A percentile compares a stretch with the other conserved stretches of the same genome.
Conservation (phyloP, 805 yeast species). For the Brettanomyces sp. region DNA sequence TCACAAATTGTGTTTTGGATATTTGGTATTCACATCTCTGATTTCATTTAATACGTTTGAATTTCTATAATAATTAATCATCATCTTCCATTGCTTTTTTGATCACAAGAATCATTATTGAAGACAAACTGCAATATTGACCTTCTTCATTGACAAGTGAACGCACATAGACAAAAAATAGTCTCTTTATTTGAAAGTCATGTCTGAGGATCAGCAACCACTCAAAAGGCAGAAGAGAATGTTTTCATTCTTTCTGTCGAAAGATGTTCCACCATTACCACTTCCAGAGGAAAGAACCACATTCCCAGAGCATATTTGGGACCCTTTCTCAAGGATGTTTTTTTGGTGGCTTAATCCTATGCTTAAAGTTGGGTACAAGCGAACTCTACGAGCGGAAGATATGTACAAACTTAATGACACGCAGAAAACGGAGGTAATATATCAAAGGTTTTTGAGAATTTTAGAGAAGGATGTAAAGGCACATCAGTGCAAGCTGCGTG, state of each 20-base stretch:
- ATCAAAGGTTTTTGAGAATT: constrained; percentile 25
- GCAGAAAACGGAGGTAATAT: constrained; percentile 33
- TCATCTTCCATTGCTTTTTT: too few relatives aligned
- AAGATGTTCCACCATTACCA: constrained; percentile 42
- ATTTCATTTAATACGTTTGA: too few relatives aligned
- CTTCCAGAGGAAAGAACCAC: constrained; percentile 37
- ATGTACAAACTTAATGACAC: constrained; percentile 37
- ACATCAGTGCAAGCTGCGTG: background rate
- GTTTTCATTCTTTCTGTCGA: constrained; percentile 41
- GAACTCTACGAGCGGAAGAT: constrained; percentile 61
- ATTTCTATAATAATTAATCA: too few relatives aligned
- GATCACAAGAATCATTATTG: too few relatives aligned
- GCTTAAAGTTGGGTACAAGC: constrained; percentile 57
- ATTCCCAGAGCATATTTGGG: constrained; percentile 38
- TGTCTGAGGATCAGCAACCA: background rate
- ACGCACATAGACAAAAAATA: too few relatives aligned
- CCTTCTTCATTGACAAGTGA: too few relatives aligned
- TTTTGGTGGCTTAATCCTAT: constrained; percentile 66
- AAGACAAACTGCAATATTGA: too few relatives aligned
- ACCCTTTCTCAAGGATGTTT: constrained; percentile 34
- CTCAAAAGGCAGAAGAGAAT: constrained; percentile 32
- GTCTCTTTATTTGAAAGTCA: too few relatives aligned
- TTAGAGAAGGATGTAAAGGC: constrained; percentile 25
- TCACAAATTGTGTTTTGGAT: too few relatives aligned
- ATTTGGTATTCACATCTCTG: too few relatives aligned